These are phyloP conservation scores for Aleurites moluccanus DNA, from an alignment of 441 rosid genomes.

Conservation along the genomic window DNA sequence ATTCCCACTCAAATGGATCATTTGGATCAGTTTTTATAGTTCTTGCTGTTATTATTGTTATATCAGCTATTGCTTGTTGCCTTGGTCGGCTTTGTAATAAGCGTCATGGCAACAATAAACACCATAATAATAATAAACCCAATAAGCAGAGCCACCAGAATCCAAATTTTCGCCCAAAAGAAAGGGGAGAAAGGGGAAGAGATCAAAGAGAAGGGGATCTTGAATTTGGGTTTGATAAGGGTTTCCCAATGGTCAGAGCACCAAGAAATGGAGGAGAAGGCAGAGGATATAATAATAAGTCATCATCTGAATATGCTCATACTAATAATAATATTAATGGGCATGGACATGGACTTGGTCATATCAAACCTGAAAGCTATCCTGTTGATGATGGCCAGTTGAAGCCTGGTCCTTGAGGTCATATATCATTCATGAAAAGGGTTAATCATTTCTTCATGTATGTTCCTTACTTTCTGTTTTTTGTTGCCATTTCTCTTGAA, in stretches of 20 bases:
- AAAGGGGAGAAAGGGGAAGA: slow-evolving; percentile 36
- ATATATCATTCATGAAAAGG: background rate
- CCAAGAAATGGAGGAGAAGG: slow-evolving; percentile 36
- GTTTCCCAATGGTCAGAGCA: slow-evolving; percentile 30
- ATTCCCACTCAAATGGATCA: slow-evolving; percentile 33
- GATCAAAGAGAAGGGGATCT: slow-evolving; percentile 32
- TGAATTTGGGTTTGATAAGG: slow-evolving; percentile 47
- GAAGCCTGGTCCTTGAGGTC: slow-evolving; percentile 27
- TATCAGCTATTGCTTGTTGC: slow-evolving; percentile 34
- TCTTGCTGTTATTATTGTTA: slow-evolving; percentile 33
- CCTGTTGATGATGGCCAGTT: slow-evolving; percentile 25
- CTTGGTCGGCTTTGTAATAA: slow-evolving; percentile 32
- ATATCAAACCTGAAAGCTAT: slow-evolving; percentile 33
- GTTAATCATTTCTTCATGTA: background rate
- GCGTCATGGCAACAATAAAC: slow-evolving; percentile 18
- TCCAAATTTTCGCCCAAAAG: slow-evolving; percentile 32
- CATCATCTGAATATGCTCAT: slow-evolving; percentile 28
- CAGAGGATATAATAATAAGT: slow-evolving; percentile 33
- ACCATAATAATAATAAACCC: slow-evolving; percentile 25
- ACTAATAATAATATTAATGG: background rate
- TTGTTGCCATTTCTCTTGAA: background rate
- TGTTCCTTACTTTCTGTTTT: background rate
- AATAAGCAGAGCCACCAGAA: background rate
- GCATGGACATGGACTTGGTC: slow-evolving; percentile 21
- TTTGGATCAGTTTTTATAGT: slow-evolving; percentile 34